Evolutionary conservation across 345 rosid genomes (phyloP).

Genomic region (Erysimum cheiranthoides): DNA sequence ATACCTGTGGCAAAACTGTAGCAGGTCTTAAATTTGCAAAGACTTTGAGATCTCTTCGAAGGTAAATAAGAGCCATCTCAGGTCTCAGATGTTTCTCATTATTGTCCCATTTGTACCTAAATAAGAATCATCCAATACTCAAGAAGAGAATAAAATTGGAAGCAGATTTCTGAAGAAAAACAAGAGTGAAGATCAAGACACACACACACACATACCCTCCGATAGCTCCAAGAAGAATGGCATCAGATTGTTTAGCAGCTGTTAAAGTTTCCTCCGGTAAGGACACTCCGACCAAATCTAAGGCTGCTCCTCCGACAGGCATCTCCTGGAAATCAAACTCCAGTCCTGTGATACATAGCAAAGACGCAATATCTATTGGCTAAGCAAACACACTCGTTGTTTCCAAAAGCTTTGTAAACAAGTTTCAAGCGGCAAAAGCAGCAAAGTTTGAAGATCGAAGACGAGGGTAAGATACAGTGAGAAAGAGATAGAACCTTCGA

Average conservation of each 20-base stretch:
- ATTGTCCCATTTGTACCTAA: constrained; percentile 92
- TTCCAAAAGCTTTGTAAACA: background rate
- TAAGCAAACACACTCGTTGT: constrained; percentile 2
- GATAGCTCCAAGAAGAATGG: constrained; percentile 90
- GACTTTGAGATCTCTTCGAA: constrained; percentile 83
- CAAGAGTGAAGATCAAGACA: too few species aligned
- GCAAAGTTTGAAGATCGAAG: background rate
- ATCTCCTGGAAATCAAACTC: constrained; percentile 80
- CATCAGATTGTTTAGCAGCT: constrained; percentile 75
- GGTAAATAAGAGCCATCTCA: constrained; percentile 82
- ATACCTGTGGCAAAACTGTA: constrained; percentile 82
- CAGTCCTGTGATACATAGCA: constrained; percentile 53
- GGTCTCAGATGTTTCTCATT: constrained; percentile 86
- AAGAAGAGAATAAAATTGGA: background rate
- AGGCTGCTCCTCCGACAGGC: constrained; percentile 94
- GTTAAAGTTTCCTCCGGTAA: constrained; percentile 84
- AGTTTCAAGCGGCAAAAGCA: background rate
- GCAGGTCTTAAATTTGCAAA: constrained; percentile 95
- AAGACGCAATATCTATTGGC: background rate
- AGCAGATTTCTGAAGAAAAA: background rate
- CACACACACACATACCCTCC: constrained; percentile 65
- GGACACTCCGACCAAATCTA: constrained; percentile 90
- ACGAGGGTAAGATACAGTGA: background rate
- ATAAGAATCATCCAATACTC: background rate
- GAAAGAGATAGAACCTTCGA: constrained; percentile 61